phyloP scores from a whole-genome alignment of 208 protist genomes.

The Endotrypanum monterogeii region DNA sequence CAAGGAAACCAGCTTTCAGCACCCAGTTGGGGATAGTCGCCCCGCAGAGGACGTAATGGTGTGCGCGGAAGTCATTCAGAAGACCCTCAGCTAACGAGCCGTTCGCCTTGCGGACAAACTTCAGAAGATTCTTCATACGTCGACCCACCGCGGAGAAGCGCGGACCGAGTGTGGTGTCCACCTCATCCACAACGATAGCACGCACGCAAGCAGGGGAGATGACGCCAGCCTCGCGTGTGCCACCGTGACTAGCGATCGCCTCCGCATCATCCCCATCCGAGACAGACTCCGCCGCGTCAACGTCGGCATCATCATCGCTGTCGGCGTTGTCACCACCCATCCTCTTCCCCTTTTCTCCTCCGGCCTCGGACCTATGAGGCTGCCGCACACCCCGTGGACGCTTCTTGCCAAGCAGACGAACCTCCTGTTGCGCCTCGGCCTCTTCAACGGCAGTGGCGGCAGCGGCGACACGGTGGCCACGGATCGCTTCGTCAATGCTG shows the following conservation, averaged over 20 bases:
- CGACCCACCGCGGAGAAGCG: conserved; percentile 84
- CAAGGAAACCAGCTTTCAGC: conserved; percentile 88
- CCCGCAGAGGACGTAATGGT: conserved; percentile 92
- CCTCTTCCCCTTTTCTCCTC: conserved; percentile 12
- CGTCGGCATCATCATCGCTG: too few relatives aligned
- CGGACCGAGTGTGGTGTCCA: conserved; percentile 87
- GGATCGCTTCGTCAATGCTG: conserved; percentile 75
- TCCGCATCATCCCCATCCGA: conserved; percentile 34
- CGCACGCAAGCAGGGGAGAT: conserved; percentile 54
- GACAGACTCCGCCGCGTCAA: conserved; percentile 13
- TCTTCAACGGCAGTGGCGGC: conserved; percentile 44
- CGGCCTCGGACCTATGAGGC: not conserved
- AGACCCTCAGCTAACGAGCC: conserved; percentile 72
- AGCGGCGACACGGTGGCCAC: conserved; percentile 47
- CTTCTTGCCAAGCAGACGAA: conserved; percentile 28
- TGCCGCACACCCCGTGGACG: conserved; percentile 3
- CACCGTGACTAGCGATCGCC: conserved; percentile 12
- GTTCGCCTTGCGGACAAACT: conserved; percentile 74
- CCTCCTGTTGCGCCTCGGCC: conserved; percentile 31
- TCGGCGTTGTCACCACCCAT: conserved; percentile 15
- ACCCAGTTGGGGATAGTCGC: conserved; percentile 93
- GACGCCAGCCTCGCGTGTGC: conserved; percentile 22
- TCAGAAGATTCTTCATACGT: conserved; percentile 88
- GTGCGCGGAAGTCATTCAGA: conserved; percentile 76
- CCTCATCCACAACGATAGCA: conserved; percentile 87